These are phyloP conservation scores for Diaporthe eres DNA, from an alignment of 2,329 filamentous ascomycete species.

Conservation along the genomic window DNA sequence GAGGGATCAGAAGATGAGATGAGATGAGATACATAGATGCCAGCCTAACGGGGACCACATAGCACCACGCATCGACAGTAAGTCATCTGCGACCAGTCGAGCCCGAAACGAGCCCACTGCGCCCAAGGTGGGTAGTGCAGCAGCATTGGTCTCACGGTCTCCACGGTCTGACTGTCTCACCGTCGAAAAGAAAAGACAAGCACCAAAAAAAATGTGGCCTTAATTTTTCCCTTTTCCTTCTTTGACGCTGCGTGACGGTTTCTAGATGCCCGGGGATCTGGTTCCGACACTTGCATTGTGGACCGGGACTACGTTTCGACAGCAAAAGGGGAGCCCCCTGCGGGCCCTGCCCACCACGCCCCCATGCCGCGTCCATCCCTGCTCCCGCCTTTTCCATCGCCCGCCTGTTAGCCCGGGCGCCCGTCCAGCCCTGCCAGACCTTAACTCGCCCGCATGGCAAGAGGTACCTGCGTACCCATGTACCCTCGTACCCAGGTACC, in stretches of 20 bases:
- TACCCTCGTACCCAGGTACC: background rate
- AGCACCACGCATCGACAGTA: conserved; percentile 19
- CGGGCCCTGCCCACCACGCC: conserved; percentile 24
- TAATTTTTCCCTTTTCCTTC: background rate
- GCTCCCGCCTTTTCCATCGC: conserved; percentile 21
- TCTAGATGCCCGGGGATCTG: conserved; percentile 30
- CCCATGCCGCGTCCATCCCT: conserved; percentile 24
- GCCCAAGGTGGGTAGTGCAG: conserved; percentile 24
- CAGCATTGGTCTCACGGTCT: background rate
- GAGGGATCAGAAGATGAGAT: conserved; percentile 12
- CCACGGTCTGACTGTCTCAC: conserved; percentile 23
- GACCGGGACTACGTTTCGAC: conserved; percentile 13
- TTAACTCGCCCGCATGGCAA: background rate
- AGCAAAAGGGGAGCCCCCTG: conserved; percentile 23
- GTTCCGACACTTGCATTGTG: conserved; percentile 30
- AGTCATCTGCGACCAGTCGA: conserved; percentile 22
- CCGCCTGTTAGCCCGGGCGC: conserved; percentile 33
- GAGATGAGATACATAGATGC: conserved; percentile 19
- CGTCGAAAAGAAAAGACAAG: background rate
- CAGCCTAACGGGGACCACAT: background rate
- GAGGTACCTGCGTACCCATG: background rate
- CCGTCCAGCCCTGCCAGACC: background rate
- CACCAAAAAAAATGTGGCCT: background rate
- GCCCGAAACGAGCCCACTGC: conserved; percentile 26
- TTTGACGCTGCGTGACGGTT: conserved; percentile 23